phyloP scores from a whole-genome alignment of 805 yeast genomes.

The Phaffomyces thermotolerans region DNA sequence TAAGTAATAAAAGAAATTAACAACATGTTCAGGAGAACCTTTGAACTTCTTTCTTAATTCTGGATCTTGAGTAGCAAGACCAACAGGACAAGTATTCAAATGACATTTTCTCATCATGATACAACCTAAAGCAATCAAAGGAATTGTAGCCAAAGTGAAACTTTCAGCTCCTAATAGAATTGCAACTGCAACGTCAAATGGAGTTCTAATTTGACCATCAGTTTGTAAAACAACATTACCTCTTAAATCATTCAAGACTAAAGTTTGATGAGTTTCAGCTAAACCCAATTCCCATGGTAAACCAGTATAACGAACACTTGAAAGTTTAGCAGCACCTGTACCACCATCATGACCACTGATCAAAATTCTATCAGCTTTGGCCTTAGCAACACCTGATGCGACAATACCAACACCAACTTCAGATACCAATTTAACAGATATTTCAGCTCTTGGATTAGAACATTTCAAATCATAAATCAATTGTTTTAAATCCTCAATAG shows the following conservation, averaged over 20 bases:
- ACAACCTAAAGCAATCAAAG: constrained; percentile 96
- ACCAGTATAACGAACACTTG: constrained; percentile 95
- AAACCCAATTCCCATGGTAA: constrained; percentile 98
- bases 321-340: constrained; percentile 98
- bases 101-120: constrained; percentile 95
- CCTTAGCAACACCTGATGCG: constrained; percentile 98
- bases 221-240: constrained; percentile 94
- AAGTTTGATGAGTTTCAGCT: constrained; percentile 96
- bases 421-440: constrained; percentile 91
- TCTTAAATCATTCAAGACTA: constrained; percentile 91
- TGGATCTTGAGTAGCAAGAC: constrained; percentile 98
- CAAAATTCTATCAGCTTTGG: constrained; percentile 93
- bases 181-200: constrained; percentile 95
- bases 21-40: constrained; percentile 98
- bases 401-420: constrained; percentile 99
- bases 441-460: constrained; percentile 94
- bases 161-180: constrained; percentile 96
- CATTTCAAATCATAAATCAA: constrained; percentile 94
- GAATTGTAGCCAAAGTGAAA: constrained; percentile 97
- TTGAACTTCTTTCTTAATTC: constrained; percentile 82
- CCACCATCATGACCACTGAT: constrained; percentile 99
- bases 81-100: constrained; percentile 92
- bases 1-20: constrained; percentile 92
- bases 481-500: constrained; percentile 96
- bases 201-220: constrained; percentile 97